Evolutionary conservation across 2,329 filamentous ascomycete genomes (phyloP), one percentile per base, ranked within the genome.

Genomic region (Berkeleyomyces rouxiae): DNA sequence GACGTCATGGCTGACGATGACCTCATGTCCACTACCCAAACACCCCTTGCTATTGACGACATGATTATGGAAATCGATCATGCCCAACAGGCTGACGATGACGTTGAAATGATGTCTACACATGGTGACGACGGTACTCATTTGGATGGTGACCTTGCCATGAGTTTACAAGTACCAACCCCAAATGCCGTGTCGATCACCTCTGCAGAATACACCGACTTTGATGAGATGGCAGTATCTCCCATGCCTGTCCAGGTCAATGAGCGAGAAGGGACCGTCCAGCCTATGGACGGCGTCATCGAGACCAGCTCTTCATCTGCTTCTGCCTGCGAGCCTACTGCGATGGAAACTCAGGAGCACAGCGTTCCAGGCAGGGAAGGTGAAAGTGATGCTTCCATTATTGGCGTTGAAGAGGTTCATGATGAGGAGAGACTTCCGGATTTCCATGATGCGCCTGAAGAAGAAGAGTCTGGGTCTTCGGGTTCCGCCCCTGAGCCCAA

Each of bases 1-100:
- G 62, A 63, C 23, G 16, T 62, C 33, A 64, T 64, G 63, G 63
- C 63, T 37, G 63, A 64, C 7, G 63, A 61, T 36, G 63, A 57
- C 4, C 36, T 46, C 42, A 58, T 47, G 33, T n/a, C 40, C 36
- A 61, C 43, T 13, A 31, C 40, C 33, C 10, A 33, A 33, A 46
- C 58, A 7, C 44, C 40, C 13, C 46, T 59, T 59, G 13, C 13
- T 7, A 40, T 31, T 16, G 58, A 59, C 9, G 16, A n/a, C 33
- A 46, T 46, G 42, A 59, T 23, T 2, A 59, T 59, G 58, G 49
- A 53, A 36, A 53, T 53, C 13, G 49, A 53, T 36, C 49, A 53
- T 10, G 49, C 23, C 10, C 49, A 53, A 16, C 49, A 53, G 13
- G 23, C 49, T 37, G 49, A 53, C 2, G 49, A 53, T 33, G 49